Percentiles rank a stretch among this genome's conserved stretches.
phyloP scores from a whole-genome alignment of 2,329 filamentous ascomycete species.

The Didymella pinodella region DNA sequence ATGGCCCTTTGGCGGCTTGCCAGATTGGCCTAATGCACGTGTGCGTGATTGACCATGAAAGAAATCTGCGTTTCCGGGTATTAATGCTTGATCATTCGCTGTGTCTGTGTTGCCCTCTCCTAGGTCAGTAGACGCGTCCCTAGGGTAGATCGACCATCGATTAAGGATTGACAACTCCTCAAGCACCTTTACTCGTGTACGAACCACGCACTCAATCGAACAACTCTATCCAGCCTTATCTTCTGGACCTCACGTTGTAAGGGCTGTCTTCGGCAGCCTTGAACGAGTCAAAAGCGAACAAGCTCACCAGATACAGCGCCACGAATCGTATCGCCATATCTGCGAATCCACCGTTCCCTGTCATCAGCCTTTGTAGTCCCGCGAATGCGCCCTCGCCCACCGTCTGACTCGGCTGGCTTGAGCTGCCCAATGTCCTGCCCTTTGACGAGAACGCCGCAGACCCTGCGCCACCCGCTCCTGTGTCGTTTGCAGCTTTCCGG shows the following conservation, averaged over 20 bases:
- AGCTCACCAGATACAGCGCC: slow-evolving; percentile 56
- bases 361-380: slow-evolving; percentile 37
- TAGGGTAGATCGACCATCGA: no score
- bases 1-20: no score
- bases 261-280: slow-evolving; percentile 55
- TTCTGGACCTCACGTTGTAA: slow-evolving; percentile 48
- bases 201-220: no score
- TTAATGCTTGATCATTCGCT: no score
- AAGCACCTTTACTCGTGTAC: neutral
- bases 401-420: slow-evolving; percentile 34
- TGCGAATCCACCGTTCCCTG: slow-evolving; percentile 47
- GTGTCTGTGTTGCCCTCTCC: no score
- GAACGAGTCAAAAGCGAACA: slow-evolving; percentile 56
- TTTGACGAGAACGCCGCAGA: slow-evolving; percentile 51
- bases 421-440: slow-evolving; percentile 54
- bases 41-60: no score
- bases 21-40: no score
- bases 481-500: slow-evolving; percentile 54
- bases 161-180: neutral
- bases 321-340: slow-evolving; percentile 55
- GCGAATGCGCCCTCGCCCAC: slow-evolving; percentile 38
- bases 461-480: slow-evolving; percentile 47
- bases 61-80: no score
- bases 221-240: neutral
- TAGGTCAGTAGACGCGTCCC: no score